phyloP scores from a whole-genome alignment of 2,329 filamentous ascomycete species.

The Mollisia scopiformis region DNA sequence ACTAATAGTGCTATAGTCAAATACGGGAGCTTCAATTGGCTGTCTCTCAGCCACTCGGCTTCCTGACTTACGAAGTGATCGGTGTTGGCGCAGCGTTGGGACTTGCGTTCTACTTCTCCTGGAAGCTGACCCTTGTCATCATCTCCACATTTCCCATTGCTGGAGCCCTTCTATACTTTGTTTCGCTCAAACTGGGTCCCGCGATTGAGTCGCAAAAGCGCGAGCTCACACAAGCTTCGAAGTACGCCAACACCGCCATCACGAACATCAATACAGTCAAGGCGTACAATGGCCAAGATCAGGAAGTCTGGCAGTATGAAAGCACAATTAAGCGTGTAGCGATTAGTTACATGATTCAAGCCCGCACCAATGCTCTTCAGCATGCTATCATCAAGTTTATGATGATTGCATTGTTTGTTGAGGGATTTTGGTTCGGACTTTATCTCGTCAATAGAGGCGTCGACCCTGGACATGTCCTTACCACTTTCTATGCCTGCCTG shows the following conservation, averaged over 20 bases:
- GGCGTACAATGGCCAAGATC: slow-evolving; percentile 74
- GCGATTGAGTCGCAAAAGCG: slow-evolving; percentile 71
- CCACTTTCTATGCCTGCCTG: slow-evolving; percentile 83
- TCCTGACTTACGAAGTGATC: slow-evolving; percentile 65
- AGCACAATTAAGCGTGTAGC: slow-evolving; percentile 60
- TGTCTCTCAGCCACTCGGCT: slow-evolving; percentile 78
- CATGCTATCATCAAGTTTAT: slow-evolving; percentile 75
- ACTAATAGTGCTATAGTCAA: slow-evolving; percentile 58
- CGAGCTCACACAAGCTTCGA: slow-evolving; percentile 71
- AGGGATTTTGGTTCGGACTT: slow-evolving; percentile 88
- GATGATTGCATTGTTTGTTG: slow-evolving; percentile 77
- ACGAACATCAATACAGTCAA: slow-evolving; percentile 84
- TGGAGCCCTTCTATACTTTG: slow-evolving; percentile 57
- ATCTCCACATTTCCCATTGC: slow-evolving; percentile 74
- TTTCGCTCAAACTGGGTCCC: slow-evolving; percentile 63
- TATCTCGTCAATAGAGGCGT: slow-evolving; percentile 63
- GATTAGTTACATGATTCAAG: slow-evolving; percentile 67
- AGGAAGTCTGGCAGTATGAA: slow-evolving; percentile 70
- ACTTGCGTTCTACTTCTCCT: slow-evolving; percentile 79
- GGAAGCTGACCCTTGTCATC: slow-evolving; percentile 81
- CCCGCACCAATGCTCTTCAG: slow-evolving; percentile 70
- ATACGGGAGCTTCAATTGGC: slow-evolving; percentile 81
- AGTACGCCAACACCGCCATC: slow-evolving; percentile 70
- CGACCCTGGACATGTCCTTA: slow-evolving; percentile 70
- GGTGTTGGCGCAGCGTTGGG: slow-evolving; percentile 66